Evolutionary conservation across 768 basidiomycete genomes (phyloP), one percentile per base, ranked within the genome.

Genomic region (Tylopilus felleus): DNA sequence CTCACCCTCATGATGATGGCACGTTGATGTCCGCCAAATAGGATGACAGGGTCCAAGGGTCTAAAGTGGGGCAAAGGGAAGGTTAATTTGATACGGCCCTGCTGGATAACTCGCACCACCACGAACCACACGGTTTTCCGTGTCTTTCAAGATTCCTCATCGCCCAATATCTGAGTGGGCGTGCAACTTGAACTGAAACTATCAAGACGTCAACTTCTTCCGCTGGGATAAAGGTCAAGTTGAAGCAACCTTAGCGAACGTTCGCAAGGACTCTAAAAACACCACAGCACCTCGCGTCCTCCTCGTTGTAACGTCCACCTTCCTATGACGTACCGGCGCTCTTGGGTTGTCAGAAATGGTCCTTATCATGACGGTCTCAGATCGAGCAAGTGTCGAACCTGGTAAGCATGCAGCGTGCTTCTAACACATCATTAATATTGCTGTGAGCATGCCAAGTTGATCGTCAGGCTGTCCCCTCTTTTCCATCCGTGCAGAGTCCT

Each of bases 221-320:
- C 29, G 29, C 29, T 27, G 25, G 25, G 25, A 27, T n/a, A n/a
- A n/a, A n/a, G n/a, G n/a, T 33, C 31, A 36, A 39, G 38, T n/a
- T 14, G 19, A n/a, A 9, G 19, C 38, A 13, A 19, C 39, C 38
- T 39, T 31, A 9, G 8, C 9, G 12, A 2, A 13, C 29, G 9
- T 31, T 31, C 29, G 10, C 8, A 31, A n/a, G n/a, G n/a, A n/a
- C n/a, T n/a, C n/a, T n/a, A 16, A 33, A 14, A 14, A 33, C 38
- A 12, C 47, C 25, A 14, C 22, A 55, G 8, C 25, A 9, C 53
- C 55, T 59, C 50, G 38, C 46, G 28, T 27, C 41, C 40, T 57
- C 55, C 33, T 33, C 33, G 44, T 53, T 55, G 57, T 42, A 27
- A 25, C 17, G 16, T 42, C n/a, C 22, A 19, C 36, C 19, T 25